These are phyloP conservation scores for Cercospora canescens DNA, from an alignment of 2,329 filamentous ascomycete species.

Conservation along the genomic window DNA sequence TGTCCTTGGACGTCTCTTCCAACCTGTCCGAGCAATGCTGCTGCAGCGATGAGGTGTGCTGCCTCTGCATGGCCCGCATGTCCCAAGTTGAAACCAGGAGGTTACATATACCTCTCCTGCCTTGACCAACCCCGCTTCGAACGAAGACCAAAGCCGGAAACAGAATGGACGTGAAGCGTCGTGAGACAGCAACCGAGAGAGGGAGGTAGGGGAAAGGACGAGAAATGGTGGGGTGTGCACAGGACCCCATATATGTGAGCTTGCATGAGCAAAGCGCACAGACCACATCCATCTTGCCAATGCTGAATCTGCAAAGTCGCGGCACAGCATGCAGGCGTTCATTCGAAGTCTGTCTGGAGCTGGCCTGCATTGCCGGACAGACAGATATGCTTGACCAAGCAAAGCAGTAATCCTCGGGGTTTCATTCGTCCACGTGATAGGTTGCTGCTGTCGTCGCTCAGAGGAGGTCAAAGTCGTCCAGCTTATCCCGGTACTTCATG, in stretches of 20 bases:
- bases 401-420: background rate
- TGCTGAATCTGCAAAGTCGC: conserved; percentile 10
- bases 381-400: background rate
- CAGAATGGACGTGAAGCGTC: background rate
- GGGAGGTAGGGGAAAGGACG: conserved; percentile 6
- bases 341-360: background rate
- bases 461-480: conserved; percentile 93
- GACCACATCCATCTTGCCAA: conserved; percentile 6
- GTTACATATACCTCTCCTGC: background rate
- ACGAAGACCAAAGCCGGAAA: background rate
- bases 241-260: conserved; percentile 13
- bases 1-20: background rate
- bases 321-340: background rate
- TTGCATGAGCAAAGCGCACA: conserved; percentile 11
- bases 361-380: background rate
- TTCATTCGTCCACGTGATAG: background rate
- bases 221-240: conserved; percentile 14
- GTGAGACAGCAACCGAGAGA: background rate
- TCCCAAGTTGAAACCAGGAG: background rate
- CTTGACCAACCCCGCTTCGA: background rate
- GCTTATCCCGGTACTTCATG: conserved; percentile 88
- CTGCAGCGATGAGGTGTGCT: background rate
- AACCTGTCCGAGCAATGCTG: background rate
- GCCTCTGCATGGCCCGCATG: background rate
- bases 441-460: conserved; percentile 43